Evolutionary conservation across 768 basidiomycete species (phyloP).

Genomic region (Lactifluus hygrophoroides): DNA sequence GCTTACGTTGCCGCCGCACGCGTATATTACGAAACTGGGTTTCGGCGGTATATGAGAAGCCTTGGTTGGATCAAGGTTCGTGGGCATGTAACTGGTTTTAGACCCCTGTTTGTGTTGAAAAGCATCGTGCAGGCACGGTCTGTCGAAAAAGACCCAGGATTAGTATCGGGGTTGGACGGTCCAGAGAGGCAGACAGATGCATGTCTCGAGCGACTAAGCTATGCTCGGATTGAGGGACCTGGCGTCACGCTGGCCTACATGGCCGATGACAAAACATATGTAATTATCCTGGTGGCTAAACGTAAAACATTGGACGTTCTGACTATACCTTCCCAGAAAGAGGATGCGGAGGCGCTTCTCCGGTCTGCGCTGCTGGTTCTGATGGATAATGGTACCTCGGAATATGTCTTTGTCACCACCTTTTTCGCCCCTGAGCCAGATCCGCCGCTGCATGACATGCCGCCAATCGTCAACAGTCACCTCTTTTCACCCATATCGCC

Average conservation of each 20-base stretch:
- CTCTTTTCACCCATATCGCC: conserved; percentile 33
- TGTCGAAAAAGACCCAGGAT: conserved; percentile 58
- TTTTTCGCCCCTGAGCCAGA: conserved; percentile 54
- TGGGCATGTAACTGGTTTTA: neutral
- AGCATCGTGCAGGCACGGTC: conserved; percentile 45
- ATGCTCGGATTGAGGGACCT: conserved; percentile 73
- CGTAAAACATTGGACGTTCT: neutral
- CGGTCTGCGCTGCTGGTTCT: conserved; percentile 84
- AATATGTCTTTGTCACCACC: conserved; percentile 77
- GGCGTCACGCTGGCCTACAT: conserved; percentile 75
- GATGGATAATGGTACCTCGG: conserved; percentile 90
- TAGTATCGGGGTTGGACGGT: conserved; percentile 42
- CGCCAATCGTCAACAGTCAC: conserved; percentile 17
- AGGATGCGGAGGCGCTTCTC: conserved; percentile 73
- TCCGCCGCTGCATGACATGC: conserved; percentile 7
- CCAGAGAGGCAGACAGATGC: conserved; percentile 30
- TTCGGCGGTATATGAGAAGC: conserved; percentile 80
- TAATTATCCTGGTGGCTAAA: conserved; percentile 34
- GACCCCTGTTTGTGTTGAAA: neutral
- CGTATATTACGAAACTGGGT: conserved; percentile 92
- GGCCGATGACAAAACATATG: conserved; percentile 83
- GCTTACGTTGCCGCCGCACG: conserved; percentile 78
- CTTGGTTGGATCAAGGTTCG: conserved; percentile 70
- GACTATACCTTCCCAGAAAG: conserved; percentile 44
- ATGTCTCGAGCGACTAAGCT: conserved; percentile 49